A percentile compares a stretch with the other conserved stretches of the same genome.
Conservation (phyloP, 352 stramenopile genomes). For the Phytophthora agathidicida region DNA sequence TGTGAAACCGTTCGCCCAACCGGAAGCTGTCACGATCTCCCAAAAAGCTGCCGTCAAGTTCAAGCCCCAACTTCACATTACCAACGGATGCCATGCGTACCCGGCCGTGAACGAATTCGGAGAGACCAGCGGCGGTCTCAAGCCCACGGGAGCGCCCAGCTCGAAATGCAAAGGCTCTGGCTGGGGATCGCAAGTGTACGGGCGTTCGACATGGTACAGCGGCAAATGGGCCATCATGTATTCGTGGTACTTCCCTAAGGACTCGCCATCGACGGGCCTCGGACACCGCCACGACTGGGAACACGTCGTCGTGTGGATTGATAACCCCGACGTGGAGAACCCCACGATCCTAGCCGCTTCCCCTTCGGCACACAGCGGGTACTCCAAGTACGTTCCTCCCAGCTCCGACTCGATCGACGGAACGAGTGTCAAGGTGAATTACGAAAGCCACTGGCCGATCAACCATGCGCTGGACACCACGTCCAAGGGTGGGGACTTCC, state of each 20-base stretch:
- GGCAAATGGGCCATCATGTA: slow-evolving; percentile 18
- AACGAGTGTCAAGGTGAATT: slow-evolving; percentile 14
- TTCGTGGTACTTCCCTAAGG: slow-evolving; percentile 48
- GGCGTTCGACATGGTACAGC: slow-evolving; percentile 1
- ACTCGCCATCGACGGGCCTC: slow-evolving; percentile 25
- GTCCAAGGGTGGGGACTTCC: too few relatives aligned
- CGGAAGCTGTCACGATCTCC: too few relatives aligned
- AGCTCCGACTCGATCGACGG: slow-evolving; percentile 7
- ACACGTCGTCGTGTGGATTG: too few relatives aligned
- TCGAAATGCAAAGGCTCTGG: slow-evolving; percentile 27
- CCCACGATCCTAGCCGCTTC: slow-evolving; percentile 6
- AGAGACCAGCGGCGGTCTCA: slow-evolving; percentile 14
- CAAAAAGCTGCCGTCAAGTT: too few relatives aligned
- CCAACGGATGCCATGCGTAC: slow-evolving; percentile 35
- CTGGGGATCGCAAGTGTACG: slow-evolving; percentile 28
- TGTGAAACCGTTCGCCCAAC: too few relatives aligned
- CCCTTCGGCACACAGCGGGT: neutral
- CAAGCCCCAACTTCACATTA: too few relatives aligned
- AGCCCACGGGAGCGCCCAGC: slow-evolving; percentile 1
- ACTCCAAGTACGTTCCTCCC: slow-evolving; percentile 7
- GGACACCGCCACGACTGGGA: slow-evolving; percentile 52
- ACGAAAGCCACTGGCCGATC: too few relatives aligned
- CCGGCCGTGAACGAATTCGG: slow-evolving; percentile 27
- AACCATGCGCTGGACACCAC: too few relatives aligned
- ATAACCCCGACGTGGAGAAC: slow-evolving; percentile 12